Base-by-base conservation (phyloP, 257 asterid genomes). In the Cruciata laevipes region DNA sequence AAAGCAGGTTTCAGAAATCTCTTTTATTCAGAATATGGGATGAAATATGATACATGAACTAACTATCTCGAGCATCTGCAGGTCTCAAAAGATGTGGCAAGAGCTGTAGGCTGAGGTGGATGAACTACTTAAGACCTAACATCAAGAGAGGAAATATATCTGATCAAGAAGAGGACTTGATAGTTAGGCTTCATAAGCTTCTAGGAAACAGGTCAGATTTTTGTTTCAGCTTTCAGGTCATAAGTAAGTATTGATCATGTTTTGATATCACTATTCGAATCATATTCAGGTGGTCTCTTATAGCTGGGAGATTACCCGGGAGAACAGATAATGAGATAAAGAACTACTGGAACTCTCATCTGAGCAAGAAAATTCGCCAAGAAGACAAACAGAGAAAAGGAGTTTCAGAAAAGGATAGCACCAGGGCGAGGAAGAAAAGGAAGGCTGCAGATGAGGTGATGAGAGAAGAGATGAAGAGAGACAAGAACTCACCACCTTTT, bases 151-250 rank as follows among this genome's bases (percentile, higher is more conserved):
- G 87, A 58, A 79, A 78, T 49, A 79, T 84, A 63, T 82, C 85
- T 23, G 89, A 84, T 49, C 89, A 84, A 72, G 89, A 84, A 68
- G 85, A 82, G 31, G 89, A 84, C 71, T 78, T 84, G 82, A 82
- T 84, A 62, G 71, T 84, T 24, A 78, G 87, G 75, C 81, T 84
- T 21, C 89, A 84, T 68, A 84, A 73, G 61, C 87, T 82, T 40
- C 79, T 82, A 0, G 89, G 89, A 52, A 82, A 84, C 75, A 84
- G 87, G 87, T 76, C 3, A 56, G 18, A 20, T 37, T 30, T 67
- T 30, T 67, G 55, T 47, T 17, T 49, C 37, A n/a, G n/a, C n/a
- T n/a, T n/a, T n/a, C n/a, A n/a, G n/a, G n/a, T n/a, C n/a, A n/a
- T n/a, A n/a, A n/a, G n/a, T n/a, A n/a, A n/a, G n/a, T n/a, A n/a